Conservation (phyloP, 495 filamentous ascomycete genomes). For the Evernia prunastri region DNA sequence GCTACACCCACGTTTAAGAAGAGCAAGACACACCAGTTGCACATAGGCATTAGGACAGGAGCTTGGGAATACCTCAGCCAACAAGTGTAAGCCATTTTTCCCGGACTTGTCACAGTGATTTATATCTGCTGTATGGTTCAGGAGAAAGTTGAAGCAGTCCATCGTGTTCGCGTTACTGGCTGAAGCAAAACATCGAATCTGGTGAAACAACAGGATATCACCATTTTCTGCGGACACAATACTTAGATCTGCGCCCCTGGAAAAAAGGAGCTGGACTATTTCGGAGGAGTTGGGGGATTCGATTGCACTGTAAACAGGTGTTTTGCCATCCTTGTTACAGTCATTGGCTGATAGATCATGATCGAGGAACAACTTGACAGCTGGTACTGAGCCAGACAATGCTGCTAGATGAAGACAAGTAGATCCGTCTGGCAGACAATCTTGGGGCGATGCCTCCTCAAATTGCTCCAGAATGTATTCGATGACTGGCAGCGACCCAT, state of each 20-base stretch:
- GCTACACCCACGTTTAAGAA: no score
- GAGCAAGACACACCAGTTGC: no score
- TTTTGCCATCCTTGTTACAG: neutral
- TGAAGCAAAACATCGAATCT: neutral
- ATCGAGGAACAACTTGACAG: neutral
- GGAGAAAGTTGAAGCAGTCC: neutral
- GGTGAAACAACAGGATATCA: neutral
- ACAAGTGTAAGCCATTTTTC: no score
- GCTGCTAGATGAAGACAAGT: conserved; percentile 4
- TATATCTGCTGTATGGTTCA: neutral
- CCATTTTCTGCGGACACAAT: neutral
- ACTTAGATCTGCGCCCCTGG: neutral
- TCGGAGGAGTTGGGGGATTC: neutral
- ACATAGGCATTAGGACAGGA: no score
- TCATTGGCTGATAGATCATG: neutral
- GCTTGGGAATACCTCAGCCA: no score
- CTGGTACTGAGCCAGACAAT: neutral
- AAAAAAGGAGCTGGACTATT: neutral
- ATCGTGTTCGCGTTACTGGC: neutral
- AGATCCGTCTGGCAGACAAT: neutral
- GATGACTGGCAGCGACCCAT: neutral
- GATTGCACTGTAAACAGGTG: neutral
- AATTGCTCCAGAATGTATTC: neutral
- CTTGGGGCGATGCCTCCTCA: neutral
- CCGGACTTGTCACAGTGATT: no score